A percentile compares a stretch with the other conserved stretches of the same genome.
These are phyloP conservation scores for Cantharellus anzutake DNA, from an alignment of 768 basidiomycete species.

Conservation along the genomic window DNA sequence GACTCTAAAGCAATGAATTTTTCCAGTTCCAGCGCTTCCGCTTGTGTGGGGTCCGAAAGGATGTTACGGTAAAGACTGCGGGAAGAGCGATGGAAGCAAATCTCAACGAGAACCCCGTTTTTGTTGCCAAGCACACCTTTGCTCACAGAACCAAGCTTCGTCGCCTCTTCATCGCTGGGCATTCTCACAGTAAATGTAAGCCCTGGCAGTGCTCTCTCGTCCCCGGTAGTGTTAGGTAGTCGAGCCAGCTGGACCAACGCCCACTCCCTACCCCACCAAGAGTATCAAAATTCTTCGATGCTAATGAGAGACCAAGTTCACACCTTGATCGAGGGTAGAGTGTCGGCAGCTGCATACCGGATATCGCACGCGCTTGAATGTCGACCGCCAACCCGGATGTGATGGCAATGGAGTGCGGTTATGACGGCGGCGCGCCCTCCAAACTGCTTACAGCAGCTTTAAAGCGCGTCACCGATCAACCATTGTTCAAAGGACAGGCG, in stretches of 20 bases:
- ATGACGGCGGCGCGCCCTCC: constrained; percentile 64
- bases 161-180: constrained; percentile 54
- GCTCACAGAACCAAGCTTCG: constrained; percentile 53
- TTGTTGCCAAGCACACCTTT: constrained; percentile 45
- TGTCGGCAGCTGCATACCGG: constrained; percentile 44
- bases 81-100: neutral
- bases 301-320: constrained; percentile 6
- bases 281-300: neutral
- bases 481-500: constrained; percentile 11
- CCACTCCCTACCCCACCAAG: constrained; percentile 41
- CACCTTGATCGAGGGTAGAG: constrained; percentile 57
- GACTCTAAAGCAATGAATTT: constrained; percentile 50
- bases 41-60: constrained; percentile 9
- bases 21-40: constrained; percentile 46
- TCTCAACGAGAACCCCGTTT: constrained; percentile 36
- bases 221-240: constrained; percentile 58
- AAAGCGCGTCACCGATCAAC: constrained; percentile 24
- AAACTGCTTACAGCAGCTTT: constrained; percentile 54
- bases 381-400: constrained; percentile 66
- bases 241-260: constrained; percentile 71
- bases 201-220: constrained; percentile 52
- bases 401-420: constrained; percentile 52
- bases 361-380: constrained; percentile 63
- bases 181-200: constrained; percentile 52
- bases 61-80: neutral